Evolutionary conservation across 2,329 filamentous ascomycete species (phyloP), one percentile per base, ranked within the genome.

Genomic region (Colletotrichum sp.): DNA sequence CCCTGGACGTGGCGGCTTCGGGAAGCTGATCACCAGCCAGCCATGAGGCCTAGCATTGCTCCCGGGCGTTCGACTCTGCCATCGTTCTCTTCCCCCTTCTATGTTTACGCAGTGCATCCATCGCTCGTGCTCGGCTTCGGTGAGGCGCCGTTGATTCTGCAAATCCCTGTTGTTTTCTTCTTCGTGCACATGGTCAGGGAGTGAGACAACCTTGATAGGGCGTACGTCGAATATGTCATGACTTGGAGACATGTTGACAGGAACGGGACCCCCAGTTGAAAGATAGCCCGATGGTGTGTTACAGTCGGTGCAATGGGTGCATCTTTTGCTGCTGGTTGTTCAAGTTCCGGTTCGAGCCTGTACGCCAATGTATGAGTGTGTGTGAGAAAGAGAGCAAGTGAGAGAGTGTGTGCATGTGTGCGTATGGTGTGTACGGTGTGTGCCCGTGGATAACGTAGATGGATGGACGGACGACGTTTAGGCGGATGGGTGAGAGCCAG

Each of bases 221-320:
- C 36, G 12, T 39, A 72, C 19, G 72, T 71, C 68, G 44, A 66
- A 66, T 25, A 74, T 74, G 69, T 72, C 69, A 72, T 68, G 61
- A 72, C 69, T 72, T 72, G 55, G 39, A 72, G 69, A 72, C 68
- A 59, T 63, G 27, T 63, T 68, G 69, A 72, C 72, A 72, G 30
- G 55, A 68, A 68, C 34, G 63, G 27, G 28, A 36, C 27, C 36
- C 65, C 63, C 32, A 60, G 72, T 72, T 32, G 25, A 32, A 63
- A 22, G 30, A 32, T 25, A 36, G 57, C 13, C 44, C 27, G 52
- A n/a, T 75, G 61, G 27, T 67, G 68, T 67, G 55, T 71, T 36
- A 61, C 68, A 63, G 30, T 44, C 19, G 16, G 28, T 30, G 63
- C 39, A 44, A 28, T 63, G 36, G n/a, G 12, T 65, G 55, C 39